Percentiles rank a stretch among this genome's conserved stretches.
Evolutionary conservation across 495 filamentous ascomycete species (phyloP).

Genomic region (Hypoxylon rickii): DNA sequence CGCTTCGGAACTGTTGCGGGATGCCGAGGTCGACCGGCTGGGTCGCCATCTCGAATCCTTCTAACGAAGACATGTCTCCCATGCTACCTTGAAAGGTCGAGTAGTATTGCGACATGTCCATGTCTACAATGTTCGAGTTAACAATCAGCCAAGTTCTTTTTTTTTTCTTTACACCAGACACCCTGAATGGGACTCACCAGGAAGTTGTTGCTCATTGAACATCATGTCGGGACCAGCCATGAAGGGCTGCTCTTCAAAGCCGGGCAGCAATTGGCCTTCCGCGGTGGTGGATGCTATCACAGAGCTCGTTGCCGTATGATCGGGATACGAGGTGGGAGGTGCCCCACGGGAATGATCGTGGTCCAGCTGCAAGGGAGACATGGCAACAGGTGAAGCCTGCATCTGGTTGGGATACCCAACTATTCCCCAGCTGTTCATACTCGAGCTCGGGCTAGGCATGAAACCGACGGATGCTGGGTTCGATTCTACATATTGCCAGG

Average conservation of each 20-base stretch:
- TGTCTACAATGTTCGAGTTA: conserved; percentile 18
- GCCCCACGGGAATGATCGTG: conserved; percentile 16
- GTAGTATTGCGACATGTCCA: conserved; percentile 29
- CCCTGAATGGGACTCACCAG: conserved; percentile 23
- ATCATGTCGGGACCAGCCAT: conserved; percentile 26
- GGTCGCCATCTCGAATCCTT: conserved; percentile 19
- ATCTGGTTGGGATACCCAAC: conserved; percentile 39
- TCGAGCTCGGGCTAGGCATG: conserved; percentile 49
- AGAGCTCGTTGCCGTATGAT: conserved; percentile 24
- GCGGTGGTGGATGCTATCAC: conserved; percentile 16
- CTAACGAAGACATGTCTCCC: conserved; percentile 23
- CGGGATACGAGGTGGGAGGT: conserved; percentile 32
- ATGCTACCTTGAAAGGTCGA: conserved; percentile 27
- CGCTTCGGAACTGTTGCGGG: conserved; percentile 38
- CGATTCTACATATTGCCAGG: conserved; percentile 38
- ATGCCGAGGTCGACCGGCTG: conserved; percentile 39
- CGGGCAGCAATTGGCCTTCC: conserved; percentile 32
- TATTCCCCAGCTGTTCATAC: conserved; percentile 48
- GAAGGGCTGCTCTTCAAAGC: conserved; percentile 34
- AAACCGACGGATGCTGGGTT: conserved; percentile 40
- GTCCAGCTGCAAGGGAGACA: conserved; percentile 33
- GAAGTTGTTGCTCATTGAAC: conserved; percentile 26
- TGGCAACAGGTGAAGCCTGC: conserved; percentile 29
- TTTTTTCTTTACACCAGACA: neutral
- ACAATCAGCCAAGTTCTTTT: conserved; percentile 4